Conservation (phyloP, 805 yeast genomes). For the Pichia thaimueangensis region DNA sequence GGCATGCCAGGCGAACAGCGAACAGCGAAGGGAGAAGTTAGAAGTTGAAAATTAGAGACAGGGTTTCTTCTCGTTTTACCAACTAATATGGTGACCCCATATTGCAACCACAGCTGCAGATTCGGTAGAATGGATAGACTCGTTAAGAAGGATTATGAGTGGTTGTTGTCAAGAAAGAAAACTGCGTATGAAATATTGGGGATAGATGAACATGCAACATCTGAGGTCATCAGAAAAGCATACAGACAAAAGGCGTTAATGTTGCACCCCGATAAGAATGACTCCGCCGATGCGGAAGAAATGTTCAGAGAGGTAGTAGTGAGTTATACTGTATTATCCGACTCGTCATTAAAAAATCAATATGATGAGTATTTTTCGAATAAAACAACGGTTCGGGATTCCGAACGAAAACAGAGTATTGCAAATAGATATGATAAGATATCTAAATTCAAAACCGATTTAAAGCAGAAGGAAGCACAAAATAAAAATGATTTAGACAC, state of each 20-base stretch:
- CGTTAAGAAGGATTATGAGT: constrained; percentile 12
- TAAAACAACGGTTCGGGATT: not conserved
- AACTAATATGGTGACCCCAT: not conserved
- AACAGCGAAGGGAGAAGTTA: too few species aligned
- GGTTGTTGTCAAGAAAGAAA: constrained; percentile 12
- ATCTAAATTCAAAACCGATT: constrained; percentile 5
- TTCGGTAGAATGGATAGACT: constrained; percentile 9
- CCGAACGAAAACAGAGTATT: not conserved
- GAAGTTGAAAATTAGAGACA: not conserved
- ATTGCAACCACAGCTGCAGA: too few species aligned
- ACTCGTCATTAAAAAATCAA: constrained; percentile 13
- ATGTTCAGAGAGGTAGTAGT: constrained; percentile 25
- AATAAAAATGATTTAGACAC: not conserved
- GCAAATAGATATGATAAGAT: not conserved
- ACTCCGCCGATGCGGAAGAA: constrained; percentile 22
- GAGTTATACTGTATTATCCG: constrained; percentile 22
- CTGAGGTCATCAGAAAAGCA: constrained; percentile 21
- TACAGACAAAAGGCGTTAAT: constrained; percentile 28
- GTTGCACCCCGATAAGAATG: constrained; percentile 33
- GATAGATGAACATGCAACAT: constrained; percentile 5
- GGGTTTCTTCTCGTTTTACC: constrained; percentile 1
- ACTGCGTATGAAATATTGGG: constrained; percentile 16
- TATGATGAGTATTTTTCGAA: constrained; percentile 20
- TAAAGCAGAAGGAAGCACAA: not conserved
- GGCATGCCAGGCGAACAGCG: too few species aligned